Evolutionary conservation across 768 basidiomycete genomes (phyloP), one percentile per base, ranked within the genome.

Genomic region (Brasilioporus rufonigricans): DNA sequence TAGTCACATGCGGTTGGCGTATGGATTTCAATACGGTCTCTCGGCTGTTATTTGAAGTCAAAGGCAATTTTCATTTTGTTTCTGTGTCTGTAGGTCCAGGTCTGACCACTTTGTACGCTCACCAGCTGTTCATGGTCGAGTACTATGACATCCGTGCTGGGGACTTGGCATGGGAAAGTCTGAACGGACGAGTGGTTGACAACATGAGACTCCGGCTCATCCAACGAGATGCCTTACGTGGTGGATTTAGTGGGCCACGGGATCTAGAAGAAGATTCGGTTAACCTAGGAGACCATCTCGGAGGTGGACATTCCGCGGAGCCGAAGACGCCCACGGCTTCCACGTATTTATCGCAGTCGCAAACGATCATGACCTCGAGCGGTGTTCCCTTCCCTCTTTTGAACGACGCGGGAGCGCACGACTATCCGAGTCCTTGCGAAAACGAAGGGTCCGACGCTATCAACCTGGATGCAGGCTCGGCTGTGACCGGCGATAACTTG

Each of bases 91-190:
- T 50, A 44, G 29, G 32, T 45, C 50, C 35, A 18, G 10, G 18
- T 57, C 64, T 69, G 26, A 71, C 63, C 13, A 19, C 13, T 41
- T 60, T 53, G 26, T 52, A 41, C 55, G 11, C 47, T 48, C 26
- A 33, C 6, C 56, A 77, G 68, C 68, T 77, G 27, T 89, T 83
- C 67, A 71, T 70, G 38, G 80, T 85, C 48, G 87, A 90, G 58
- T 93, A 81, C 65, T 86, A 78, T 63, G 88, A 91, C 62, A 75
- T 81, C 26, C 77, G 86, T 24, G 77, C 79, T 36, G 83, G 86
- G 7, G 71, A 75, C 36, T 61, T 65, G 12, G 87, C 89, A 14
- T 78, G 73, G 61, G 67, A 70, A 44, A 73, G 72, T 43, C 71
- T 92, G 19, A 64, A 86, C 44, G 76, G 76, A 3, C 75, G 76